Percentiles rank a stretch among this genome's conserved stretches.
Conservation (phyloP, 805 yeast species). For the Saccharomycopsis oosterbeekiorum region DNA sequence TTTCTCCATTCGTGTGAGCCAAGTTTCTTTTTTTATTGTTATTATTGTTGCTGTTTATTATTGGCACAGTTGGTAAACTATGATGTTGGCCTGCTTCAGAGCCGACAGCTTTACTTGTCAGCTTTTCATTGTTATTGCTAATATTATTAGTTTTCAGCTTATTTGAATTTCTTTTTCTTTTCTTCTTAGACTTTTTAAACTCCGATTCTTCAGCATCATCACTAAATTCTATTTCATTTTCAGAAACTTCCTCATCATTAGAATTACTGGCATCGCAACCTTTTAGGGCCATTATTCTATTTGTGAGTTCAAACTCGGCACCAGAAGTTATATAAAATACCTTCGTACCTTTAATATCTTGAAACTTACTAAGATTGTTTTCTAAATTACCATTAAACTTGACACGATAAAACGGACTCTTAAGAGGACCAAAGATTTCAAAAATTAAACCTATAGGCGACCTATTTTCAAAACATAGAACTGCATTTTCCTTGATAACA, state of each 20-base stretch:
- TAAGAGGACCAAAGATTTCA: conserved; percentile 85
- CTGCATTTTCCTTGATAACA: conserved; percentile 69
- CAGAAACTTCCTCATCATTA: conserved; percentile 89
- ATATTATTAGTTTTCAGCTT: neutral
- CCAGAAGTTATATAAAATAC: conserved; percentile 75
- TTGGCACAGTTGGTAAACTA: neutral
- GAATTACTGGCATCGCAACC: conserved; percentile 95
- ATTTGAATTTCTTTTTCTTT: conserved; percentile 27
- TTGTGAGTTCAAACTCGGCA: conserved; percentile 72
- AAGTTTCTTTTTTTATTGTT: neutral
- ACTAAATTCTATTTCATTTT: conserved; percentile 88
- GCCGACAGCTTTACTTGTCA: neutral
- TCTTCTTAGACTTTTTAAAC: conserved; percentile 54
- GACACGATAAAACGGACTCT: conserved; percentile 72
- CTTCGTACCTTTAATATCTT: conserved; percentile 39
- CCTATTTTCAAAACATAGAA: conserved; percentile 68
- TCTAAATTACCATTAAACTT: conserved; percentile 47
- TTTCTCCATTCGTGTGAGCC: neutral
- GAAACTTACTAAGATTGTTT: conserved; percentile 30
- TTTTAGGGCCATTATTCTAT: conserved; percentile 53
- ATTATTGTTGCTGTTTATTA: neutral
- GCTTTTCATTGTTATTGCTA: neutral
- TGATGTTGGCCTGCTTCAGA: neutral
- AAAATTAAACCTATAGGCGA: conserved; percentile 64
- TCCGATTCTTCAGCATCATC: conserved; percentile 87